Base-by-base conservation (phyloP, 202 grass and related monocot species). In the Zoysia matrella region DNA sequence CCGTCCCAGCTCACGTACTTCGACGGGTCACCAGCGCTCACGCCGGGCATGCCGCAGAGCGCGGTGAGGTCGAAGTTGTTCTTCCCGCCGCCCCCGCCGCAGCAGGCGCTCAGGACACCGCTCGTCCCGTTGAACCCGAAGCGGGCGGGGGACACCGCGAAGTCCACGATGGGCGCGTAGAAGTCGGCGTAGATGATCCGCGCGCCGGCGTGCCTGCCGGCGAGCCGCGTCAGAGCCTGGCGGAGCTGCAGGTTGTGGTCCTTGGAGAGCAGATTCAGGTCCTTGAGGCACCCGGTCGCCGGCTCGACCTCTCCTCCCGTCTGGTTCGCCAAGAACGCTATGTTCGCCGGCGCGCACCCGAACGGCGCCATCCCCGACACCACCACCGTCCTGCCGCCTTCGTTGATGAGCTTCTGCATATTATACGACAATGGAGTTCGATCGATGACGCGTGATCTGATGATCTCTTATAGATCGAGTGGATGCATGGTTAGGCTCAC, bases 1-100 rank as follows among this genome's bases (percentile, higher is more conserved):
- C 84, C 84, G 67, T 90, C 90, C 90, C 90, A 89, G 70, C 68
- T 75, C 47, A 79, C 90, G 64, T 86, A 78, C 62, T 52, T 55
- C 14, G 86, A 81, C 72, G 86, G 86, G 43, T 86, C 64, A 52
- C 71, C 81, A 14, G 75, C 75, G 7, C 41, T 87, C 9, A 78
- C 71, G 47, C 87, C 77, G 0, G 71, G 67, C 72, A 56, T 69
- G 48, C 87, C 84, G 30, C 90, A 90, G 2, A 14, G 0, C 36
- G 61, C 55, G 0, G n/a, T 53, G 3, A 85, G 14, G 67, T 89
- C 62, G 75, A 88, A 70, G 64, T 84, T 84, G 51, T 90, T 86
- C 6, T 51, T 47, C 4, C 86, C 88, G 3, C 80, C 84, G 22
- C 85, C 82, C 16, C 84, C 72, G 50, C 87, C 63, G 14, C 91